These are phyloP conservation scores for Sclerotinia glacialis DNA, from an alignment of 2,329 filamentous ascomycete genomes.

Conservation along the genomic window DNA sequence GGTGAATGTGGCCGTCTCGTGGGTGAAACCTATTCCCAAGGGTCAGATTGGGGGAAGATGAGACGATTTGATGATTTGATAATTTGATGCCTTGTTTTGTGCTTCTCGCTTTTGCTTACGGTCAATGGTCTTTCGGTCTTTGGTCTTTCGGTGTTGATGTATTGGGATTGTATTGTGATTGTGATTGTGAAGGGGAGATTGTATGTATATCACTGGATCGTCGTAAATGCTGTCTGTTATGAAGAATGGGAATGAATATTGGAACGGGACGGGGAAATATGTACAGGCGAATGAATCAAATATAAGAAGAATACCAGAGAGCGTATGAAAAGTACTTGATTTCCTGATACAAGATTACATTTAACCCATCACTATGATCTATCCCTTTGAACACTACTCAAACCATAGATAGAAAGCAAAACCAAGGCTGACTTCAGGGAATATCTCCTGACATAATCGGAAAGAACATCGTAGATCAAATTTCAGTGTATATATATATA, in stretches of 20 bases:
- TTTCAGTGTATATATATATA: no score
- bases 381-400: neutral
- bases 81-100: neutral
- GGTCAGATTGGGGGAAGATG: conserved; percentile 48
- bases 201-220: neutral
- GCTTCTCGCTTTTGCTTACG: neutral
- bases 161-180: neutral
- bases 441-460: neutral
- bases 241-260: neutral
- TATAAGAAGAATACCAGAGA: neutral
- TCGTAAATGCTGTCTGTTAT: neutral
- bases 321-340: no score
- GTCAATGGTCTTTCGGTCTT: no score
- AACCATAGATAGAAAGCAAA: neutral
- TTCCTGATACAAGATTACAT: neutral
- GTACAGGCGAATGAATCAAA: neutral
- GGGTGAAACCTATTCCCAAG: conserved; percentile 59
- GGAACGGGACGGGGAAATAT: no score
- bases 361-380: neutral
- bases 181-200: neutral
- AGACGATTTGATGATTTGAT: neutral
- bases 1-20: conserved; percentile 63
- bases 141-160: neutral
- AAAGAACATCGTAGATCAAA: no score
- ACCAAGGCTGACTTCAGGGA: no score